Conservation (phyloP, 2,329 filamentous ascomycete species). For the Exophiala lecanii-corni region DNA sequence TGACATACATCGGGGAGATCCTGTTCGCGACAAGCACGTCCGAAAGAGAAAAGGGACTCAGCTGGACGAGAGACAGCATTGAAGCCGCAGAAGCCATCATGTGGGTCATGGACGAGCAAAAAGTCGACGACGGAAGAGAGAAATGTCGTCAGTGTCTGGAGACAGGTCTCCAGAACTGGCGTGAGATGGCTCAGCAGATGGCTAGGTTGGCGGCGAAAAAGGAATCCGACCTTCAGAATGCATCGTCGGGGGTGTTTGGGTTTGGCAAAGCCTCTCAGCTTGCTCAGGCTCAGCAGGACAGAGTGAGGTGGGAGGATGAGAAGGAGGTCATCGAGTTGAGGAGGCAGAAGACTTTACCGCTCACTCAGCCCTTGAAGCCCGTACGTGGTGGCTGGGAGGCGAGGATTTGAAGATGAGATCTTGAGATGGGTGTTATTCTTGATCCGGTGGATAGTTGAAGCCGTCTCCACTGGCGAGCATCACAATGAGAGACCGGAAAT, state of each 20-base stretch:
- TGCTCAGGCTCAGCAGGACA: conserved; percentile 19
- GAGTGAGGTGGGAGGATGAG: conserved; percentile 25
- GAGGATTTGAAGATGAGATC: conserved; percentile 1
- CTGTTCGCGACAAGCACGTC: conserved; percentile 65
- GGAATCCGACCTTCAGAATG: conserved; percentile 30
- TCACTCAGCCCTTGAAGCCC: conserved; percentile 20
- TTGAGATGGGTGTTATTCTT: too few species aligned
- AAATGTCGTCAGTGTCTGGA: conserved; percentile 73
- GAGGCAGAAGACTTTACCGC: conserved; percentile 25
- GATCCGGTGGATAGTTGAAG: too few species aligned
- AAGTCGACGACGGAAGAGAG: conserved; percentile 43
- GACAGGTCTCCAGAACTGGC: conserved; percentile 76
- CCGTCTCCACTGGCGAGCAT: conserved; percentile 3
- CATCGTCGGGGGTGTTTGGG: conserved; percentile 34
- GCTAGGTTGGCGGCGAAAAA: conserved; percentile 49
- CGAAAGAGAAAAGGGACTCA: conserved; percentile 63
- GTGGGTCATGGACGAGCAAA: conserved; percentile 38
- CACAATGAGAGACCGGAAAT: too few species aligned
- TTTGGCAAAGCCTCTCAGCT: conserved; percentile 19
- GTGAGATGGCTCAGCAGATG: conserved; percentile 68
- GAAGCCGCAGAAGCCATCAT: conserved; percentile 70
- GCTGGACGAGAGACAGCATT: conserved; percentile 86
- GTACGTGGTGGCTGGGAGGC: conserved; percentile 8
- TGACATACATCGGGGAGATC: conserved; percentile 91
- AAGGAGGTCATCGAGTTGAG: conserved; percentile 25